A percentile compares a stretch with the other conserved stretches of the same genome.
These are phyloP conservation scores for Crithidia mellificae DNA, from an alignment of 208 protist genomes.

Conservation along the genomic window DNA sequence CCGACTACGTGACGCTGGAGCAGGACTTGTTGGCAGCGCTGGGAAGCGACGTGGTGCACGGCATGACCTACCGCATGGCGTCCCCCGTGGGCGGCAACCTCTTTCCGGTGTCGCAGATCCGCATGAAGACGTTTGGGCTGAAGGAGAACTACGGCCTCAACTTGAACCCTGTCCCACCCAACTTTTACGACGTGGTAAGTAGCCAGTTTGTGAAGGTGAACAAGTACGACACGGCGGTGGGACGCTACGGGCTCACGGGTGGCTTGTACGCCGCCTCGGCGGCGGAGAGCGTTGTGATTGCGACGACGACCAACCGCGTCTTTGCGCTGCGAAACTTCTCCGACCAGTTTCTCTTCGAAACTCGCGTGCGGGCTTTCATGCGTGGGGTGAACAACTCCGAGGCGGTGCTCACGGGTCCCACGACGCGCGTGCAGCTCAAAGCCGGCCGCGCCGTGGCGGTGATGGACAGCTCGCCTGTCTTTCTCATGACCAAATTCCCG, in stretches of 20 bases:
- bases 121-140: conserved; percentile 34
- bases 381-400: conserved; percentile 13
- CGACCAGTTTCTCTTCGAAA: conserved; percentile 10
- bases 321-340: conserved; percentile 20
- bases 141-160: conserved; percentile 5
- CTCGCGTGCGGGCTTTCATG: not conserved
- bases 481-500: conserved; percentile 47
- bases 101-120: conserved; percentile 7
- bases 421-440: not conserved
- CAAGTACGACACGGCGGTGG: conserved; percentile 15
- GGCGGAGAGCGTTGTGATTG: conserved; percentile 29
- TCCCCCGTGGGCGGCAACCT: not conserved
- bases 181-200: conserved; percentile 54
- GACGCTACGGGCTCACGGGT: conserved; percentile 34
- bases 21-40: conserved; percentile 1
- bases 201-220: conserved; percentile 41
- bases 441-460: conserved; percentile 14
- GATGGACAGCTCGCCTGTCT: conserved; percentile 41
- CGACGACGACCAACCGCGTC: conserved; percentile 32
- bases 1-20: conserved; percentile 21
- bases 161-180: conserved; percentile 43
- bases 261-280: conserved; percentile 35
- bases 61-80: conserved; percentile 19
- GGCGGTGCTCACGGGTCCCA: not conserved
- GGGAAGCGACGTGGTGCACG: not conserved